phyloP scores from a whole-genome alignment of 441 rosid genomes.

The Euphorbia celastroides region DNA sequence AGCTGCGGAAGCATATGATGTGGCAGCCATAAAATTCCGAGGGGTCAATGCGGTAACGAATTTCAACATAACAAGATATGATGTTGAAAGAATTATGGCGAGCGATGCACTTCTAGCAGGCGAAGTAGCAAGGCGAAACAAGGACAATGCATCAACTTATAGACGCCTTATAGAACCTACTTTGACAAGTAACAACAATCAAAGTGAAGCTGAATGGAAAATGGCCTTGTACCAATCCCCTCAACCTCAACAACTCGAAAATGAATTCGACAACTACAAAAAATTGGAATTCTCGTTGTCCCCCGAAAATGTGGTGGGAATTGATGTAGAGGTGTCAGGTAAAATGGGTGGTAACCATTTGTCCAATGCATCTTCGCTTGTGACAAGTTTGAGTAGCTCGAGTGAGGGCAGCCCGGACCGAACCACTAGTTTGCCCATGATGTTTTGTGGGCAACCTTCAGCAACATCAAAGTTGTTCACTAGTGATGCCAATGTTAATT shows the following conservation, averaged over 20 bases:
- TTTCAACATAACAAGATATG: conserved; percentile 81
- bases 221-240: conserved; percentile 38
- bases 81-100: conserved; percentile 86
- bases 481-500: conserved; percentile 25
- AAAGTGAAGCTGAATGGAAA: conserved; percentile 40
- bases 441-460: conserved; percentile 47
- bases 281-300: conserved; percentile 34
- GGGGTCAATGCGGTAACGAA: conserved; percentile 93
- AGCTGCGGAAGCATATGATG: conserved; percentile 94
- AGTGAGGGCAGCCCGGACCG: conserved; percentile 60
- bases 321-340: conserved; percentile 29
- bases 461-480: conserved; percentile 43
- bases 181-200: conserved; percentile 24
- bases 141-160: conserved; percentile 23
- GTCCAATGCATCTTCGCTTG: conserved; percentile 60
- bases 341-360: conserved; percentile 37
- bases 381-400: conserved; percentile 57
- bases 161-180: conserved; percentile 20
- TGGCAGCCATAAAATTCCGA: conserved; percentile 89
- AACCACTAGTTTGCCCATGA: conserved; percentile 38
- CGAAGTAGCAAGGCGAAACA: conserved; percentile 74
- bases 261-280: conserved; percentile 21
- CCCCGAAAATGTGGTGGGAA: conserved; percentile 31
- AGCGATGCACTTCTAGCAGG: conserved; percentile 83
- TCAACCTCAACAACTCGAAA: conserved; percentile 22